Evolutionary conservation across 306 rosid genomes (phyloP).

Genomic region (Quercus wislizeni): DNA sequence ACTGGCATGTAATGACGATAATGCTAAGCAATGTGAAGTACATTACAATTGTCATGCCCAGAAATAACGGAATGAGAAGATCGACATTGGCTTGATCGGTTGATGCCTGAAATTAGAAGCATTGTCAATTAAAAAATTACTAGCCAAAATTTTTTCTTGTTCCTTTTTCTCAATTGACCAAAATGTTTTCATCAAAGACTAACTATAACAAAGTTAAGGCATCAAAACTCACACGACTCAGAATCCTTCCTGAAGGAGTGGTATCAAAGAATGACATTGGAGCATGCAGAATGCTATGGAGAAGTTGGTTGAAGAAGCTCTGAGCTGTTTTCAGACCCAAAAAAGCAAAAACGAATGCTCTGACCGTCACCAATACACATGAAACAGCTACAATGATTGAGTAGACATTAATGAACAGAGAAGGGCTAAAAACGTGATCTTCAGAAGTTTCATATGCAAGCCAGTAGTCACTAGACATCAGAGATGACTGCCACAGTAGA

Average conservation of each 20-base stretch:
- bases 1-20: slow-evolving; percentile 68
- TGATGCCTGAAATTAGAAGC: slow-evolving; percentile 53
- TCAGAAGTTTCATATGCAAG: slow-evolving; percentile 79
- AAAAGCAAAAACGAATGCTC: slow-evolving; percentile 42
- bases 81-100: slow-evolving; percentile 90
- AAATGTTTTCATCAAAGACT: no score
- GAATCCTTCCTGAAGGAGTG: slow-evolving; percentile 94
- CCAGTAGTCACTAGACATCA: slow-evolving; percentile 90
- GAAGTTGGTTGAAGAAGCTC: slow-evolving; percentile 68
- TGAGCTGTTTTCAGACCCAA: slow-evolving; percentile 82
- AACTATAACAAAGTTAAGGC: no score
- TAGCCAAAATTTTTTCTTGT: no score
- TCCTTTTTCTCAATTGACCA: no score
- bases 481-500: slow-evolving; percentile 67
- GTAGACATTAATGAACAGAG: slow-evolving; percentile 59
- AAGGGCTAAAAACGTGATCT: slow-evolving; percentile 61
- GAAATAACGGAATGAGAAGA: slow-evolving; percentile 62
- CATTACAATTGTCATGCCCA: slow-evolving; percentile 57
- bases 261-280: slow-evolving; percentile 98
- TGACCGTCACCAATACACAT: slow-evolving; percentile 33
- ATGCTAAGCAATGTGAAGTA: slow-evolving; percentile 67
- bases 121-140: no score
- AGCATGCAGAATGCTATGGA: slow-evolving; percentile 80
- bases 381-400: slow-evolving; percentile 43
- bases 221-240: slow-evolving; percentile 74